phyloP scores from a whole-genome alignment of 2,329 filamentous ascomycete genomes.

The Aspergillus arachidicola region DNA sequence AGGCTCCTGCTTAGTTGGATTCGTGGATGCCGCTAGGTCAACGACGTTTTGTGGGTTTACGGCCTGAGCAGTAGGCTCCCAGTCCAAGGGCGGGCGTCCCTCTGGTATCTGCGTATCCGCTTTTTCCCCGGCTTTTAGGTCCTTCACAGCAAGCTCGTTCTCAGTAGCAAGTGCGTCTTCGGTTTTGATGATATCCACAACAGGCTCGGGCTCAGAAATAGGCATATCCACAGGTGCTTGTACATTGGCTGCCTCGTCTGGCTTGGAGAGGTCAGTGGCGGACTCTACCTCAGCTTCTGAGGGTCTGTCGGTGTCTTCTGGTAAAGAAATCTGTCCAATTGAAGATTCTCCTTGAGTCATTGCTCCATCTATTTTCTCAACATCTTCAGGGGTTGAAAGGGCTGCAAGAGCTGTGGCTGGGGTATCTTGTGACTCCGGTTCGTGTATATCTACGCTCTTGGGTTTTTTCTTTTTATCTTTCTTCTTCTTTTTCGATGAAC shows the following conservation, averaged over 20 bases:
- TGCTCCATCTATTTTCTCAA: background rate
- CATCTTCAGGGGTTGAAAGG: background rate
- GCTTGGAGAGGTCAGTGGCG: background rate
- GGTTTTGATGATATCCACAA: background rate
- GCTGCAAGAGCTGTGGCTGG: background rate
- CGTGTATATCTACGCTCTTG: constrained; percentile 19
- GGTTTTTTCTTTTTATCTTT: constrained; percentile 42
- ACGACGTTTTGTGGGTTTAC: background rate
- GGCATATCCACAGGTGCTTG: background rate
- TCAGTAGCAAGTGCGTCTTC: background rate
- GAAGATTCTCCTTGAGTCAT: background rate
- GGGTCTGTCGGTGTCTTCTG: background rate
- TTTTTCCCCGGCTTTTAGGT: background rate
- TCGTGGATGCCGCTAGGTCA: background rate
- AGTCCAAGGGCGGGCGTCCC: background rate
- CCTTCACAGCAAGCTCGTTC: background rate
- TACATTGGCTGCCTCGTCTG: background rate
- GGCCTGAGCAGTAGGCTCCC: background rate
- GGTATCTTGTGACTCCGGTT: constrained; percentile 14
- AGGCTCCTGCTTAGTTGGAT: background rate
- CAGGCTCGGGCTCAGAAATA: background rate
- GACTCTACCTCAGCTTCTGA: background rate
- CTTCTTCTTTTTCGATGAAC: constrained; percentile 33
- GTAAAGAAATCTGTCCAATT: background rate
- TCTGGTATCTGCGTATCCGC: background rate